Evolutionary conservation across 2,329 filamentous ascomycete genomes (phyloP), one percentile per base, ranked within the genome.

Genomic region (Aspergillus brunneoviolaceus): DNA sequence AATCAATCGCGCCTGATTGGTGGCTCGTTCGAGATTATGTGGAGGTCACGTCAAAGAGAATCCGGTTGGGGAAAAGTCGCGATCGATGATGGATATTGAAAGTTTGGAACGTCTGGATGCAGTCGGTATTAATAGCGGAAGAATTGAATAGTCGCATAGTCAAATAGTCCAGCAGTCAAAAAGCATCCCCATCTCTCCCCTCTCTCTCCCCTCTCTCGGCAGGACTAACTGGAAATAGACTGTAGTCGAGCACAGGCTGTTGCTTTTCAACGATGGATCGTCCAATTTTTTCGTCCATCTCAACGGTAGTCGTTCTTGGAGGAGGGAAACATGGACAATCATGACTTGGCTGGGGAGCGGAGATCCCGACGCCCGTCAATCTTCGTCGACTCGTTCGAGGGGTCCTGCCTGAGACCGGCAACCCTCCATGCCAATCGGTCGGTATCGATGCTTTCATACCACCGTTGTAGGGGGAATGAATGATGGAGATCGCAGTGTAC

Each of bases 31-130:
- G 27, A 25, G 5, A 47, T n/a, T 6, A 25, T 9, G 53, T 55
- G 53, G 53, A 47, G 33, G 33, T 42, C 53, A 55, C 33, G 53
- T 55, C 53, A 49, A 55, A n/a, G 53, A 23, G 42, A 47, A n/a
- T 42, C 42, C 47, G 25, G 23, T 27, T 29, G 16, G 9, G 16
- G 27, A 31, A 25, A 50, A 29, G 27, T 25, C 14, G 49, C 21
- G 49, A 50, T 29, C 23, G 49, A 50, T 25, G 14, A 2, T n/a
- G 27, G 27, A 27, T 27, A 6, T 9, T 27, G 27, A 27, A 27
- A 27, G 7, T 27, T 35, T 35, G 33, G 39, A 42, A 42, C 39
- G 16, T 42, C 39, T 19, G 39, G 39, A 42, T n/a, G 39, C 27
- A 51, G 27, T 51, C 27, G 39, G 39, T 42, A 42, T 42, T 42